Percentiles rank a stretch among this genome's conserved stretches.
These are phyloP conservation scores for Colletotrichum caudatum DNA, from an alignment of 2,329 filamentous ascomycete species.

Conservation along the genomic window DNA sequence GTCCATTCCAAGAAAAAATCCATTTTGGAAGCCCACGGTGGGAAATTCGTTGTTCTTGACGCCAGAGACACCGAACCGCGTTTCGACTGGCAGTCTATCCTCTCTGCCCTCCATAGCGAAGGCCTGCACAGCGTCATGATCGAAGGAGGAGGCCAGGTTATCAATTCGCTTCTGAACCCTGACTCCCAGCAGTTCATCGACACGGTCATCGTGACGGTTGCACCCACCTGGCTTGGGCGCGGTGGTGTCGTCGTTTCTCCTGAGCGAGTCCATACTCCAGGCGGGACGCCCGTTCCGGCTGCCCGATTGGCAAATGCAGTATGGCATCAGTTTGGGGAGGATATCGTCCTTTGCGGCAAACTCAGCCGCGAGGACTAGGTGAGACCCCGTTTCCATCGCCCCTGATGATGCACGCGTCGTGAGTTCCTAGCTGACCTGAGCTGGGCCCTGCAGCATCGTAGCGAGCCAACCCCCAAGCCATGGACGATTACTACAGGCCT, in stretches of 20 bases:
- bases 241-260: conserved; percentile 86
- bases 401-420: not conserved
- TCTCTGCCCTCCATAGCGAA: conserved; percentile 67
- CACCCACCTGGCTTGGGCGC: conserved; percentile 88
- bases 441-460: not conserved
- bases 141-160: conserved; percentile 85
- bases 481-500: not conserved
- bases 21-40: conserved; percentile 63
- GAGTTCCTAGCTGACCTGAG: conserved; percentile 10
- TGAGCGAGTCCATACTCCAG: conserved; percentile 62
- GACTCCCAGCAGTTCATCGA: conserved; percentile 73
- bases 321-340: conserved; percentile 85
- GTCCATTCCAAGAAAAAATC: conserved; percentile 55
- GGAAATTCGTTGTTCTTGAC: conserved; percentile 61
- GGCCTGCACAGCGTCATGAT: conserved; percentile 87
- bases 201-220: conserved; percentile 88
- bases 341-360: conserved; percentile 84
- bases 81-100: conserved; percentile 74
- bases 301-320: conserved; percentile 74
- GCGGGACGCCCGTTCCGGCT: conserved; percentile 68
- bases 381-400: not conserved
- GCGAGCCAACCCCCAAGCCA: not conserved
- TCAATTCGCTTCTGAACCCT: conserved; percentile 81
- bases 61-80: conserved; percentile 50
- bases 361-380: conserved; percentile 50